phyloP scores from a whole-genome alignment of 1,284 basidiomycete species.

The Marasmius tenuissimus region DNA sequence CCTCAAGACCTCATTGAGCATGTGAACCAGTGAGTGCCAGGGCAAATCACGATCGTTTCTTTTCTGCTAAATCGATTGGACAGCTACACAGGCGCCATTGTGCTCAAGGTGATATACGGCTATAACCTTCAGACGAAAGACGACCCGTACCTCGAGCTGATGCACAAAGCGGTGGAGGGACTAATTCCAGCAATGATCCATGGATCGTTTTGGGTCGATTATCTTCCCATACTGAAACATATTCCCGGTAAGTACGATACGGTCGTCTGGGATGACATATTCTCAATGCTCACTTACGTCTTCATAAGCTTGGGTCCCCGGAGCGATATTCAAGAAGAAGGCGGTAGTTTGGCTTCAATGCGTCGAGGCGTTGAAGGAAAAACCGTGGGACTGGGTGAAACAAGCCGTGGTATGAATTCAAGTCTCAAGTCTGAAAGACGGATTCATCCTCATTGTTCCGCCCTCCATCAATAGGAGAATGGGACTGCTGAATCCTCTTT shows the following conservation, averaged over 20 bases:
- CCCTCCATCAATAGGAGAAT: neutral
- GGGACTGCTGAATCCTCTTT: no score
- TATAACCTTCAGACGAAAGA: neutral
- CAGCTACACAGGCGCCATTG: neutral
- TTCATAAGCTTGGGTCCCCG: neutral
- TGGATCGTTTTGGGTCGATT: neutral
- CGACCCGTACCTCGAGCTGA: neutral
- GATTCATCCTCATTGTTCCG: no score
- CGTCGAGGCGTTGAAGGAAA: neutral
- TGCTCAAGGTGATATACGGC: neutral
- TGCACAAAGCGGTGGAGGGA: neutral
- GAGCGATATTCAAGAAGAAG: neutral
- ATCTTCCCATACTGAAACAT: neutral
- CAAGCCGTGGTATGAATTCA: neutral
- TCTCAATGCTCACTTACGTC: neutral
- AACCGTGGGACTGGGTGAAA: neutral
- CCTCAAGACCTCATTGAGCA: neutral
- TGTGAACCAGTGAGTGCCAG: neutral
- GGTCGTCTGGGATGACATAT: neutral
- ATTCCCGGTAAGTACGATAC: neutral
- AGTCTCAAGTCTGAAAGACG: no score
- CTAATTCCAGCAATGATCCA: neutral
- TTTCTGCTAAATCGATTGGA: no score
- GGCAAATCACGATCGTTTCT: neutral
- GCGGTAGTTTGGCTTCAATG: neutral